Evolutionary conservation across 805 yeast species (phyloP).

Genomic region (Teunomyces aglyptinius): DNA sequence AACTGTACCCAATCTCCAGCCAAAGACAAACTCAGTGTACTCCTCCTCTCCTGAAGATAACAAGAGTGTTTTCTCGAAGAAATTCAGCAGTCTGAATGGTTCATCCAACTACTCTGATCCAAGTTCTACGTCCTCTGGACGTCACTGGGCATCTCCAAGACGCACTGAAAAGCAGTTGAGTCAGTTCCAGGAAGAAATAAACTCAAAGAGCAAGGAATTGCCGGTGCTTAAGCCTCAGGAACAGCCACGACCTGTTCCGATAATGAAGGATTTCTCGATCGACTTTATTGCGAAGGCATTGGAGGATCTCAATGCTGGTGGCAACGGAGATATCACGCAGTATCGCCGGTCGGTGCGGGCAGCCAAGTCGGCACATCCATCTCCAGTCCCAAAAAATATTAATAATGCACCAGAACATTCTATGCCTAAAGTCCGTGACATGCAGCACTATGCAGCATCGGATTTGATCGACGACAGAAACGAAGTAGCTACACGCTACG

Average conservation of each 20-base stretch:
- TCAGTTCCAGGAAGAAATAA: constrained; percentile 39
- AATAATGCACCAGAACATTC: constrained; percentile 18
- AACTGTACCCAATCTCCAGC: constrained; percentile 2
- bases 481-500: constrained; percentile 38
- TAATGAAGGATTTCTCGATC: constrained; percentile 42
- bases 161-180: constrained; percentile 30
- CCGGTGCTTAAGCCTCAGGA: constrained; percentile 13
- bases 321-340: constrained; percentile 42
- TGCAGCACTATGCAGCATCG: constrained; percentile 17
- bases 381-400: background rate
- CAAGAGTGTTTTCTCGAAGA: constrained; percentile 18
- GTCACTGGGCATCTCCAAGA: constrained; percentile 47
- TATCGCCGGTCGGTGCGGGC: constrained; percentile 38
- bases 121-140: constrained; percentile 22
- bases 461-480: constrained; percentile 34
- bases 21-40: constrained; percentile 9
- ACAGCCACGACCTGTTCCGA: constrained; percentile 24
- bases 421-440: constrained; percentile 6
- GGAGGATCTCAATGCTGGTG: constrained; percentile 45
- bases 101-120: constrained; percentile 38
- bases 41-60: constrained; percentile 15
- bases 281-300: constrained; percentile 47
- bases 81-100: constrained; percentile 7
- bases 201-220: constrained; percentile 32
- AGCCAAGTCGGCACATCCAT: constrained; percentile 8